Base-by-base conservation (phyloP, 2,329 filamentous ascomycete genomes). In the Bipolaris victoriae region DNA sequence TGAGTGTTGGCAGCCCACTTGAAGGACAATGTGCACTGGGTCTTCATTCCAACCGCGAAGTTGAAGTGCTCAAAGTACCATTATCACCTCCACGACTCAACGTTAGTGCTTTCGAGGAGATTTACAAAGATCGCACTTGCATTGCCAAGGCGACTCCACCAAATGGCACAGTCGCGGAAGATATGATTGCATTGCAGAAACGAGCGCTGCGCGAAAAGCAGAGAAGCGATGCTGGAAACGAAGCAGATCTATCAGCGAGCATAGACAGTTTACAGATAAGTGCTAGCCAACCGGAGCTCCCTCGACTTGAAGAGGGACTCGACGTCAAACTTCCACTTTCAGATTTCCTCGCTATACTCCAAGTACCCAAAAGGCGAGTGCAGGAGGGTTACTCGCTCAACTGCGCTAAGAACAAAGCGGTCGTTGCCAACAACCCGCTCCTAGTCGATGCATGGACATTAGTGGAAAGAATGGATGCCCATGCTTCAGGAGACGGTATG, bases 391-490 rank as follows among this genome's bases (percentile, higher is more conserved):
- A 83, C 60, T 74, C 79, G 6, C 80, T 88, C 45, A 80, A 92
- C 66, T 87, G 86, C 57, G 76, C 78, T 15, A 83, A 80, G 46
- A 95, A 95, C 67, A 83, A 84, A 60, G 77, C 82, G 5, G 83
- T 93, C n/a, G 83, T 90, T 1, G 80, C 82, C 5, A 89, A 91
- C 58, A 88, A 93, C 67, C 85, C 84, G 29, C 91, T 90, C 85
- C 79, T 94, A n/a, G 83, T 87, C 55, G 88, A 90, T 54, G 79
- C 90, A n/a, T 96, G 91, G 91, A 84, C 86, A 45, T 91, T 90
- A 82, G 81, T 93, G 46, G 82, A 84, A 57, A 86, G 89, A n/a
- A 77, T 82, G 62, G 86, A 90, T 64, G 80, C 83, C 24, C 86
- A 87, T 29, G 86, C 88, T 2, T 80, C 83, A 35, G 83, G 88